Conservation (phyloP, 2,329 filamentous ascomycete genomes). For the Aureobasidium sp. region DNA sequence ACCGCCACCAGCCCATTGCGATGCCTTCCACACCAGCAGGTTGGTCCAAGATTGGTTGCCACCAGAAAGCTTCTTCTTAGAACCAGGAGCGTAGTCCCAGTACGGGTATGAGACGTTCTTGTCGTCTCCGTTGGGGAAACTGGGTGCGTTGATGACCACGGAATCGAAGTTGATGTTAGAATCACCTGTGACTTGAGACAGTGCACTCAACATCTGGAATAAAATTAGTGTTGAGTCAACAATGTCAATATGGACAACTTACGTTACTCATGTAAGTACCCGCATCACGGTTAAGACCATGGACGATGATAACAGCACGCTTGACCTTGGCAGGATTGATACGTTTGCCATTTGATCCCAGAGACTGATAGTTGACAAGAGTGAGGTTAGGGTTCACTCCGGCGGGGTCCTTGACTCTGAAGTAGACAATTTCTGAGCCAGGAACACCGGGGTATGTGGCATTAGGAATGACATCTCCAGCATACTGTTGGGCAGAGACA, state of each 20-base stretch:
- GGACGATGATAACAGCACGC: constrained; percentile 30
- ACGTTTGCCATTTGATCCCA: constrained; percentile 22
- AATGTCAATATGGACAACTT: neutral
- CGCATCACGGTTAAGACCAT: constrained; percentile 28
- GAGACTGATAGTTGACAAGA: constrained; percentile 29
- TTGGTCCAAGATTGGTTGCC: constrained; percentile 23
- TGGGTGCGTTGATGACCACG: constrained; percentile 28
- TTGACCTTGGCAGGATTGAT: constrained; percentile 22
- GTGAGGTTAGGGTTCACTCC: constrained; percentile 23
- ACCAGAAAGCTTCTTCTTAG: constrained; percentile 20
- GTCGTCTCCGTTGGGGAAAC: constrained; percentile 31
- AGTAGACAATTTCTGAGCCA: constrained; percentile 28
- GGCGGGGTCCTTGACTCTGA: constrained; percentile 24
- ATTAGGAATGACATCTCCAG: constrained; percentile 25
- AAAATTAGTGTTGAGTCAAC: neutral
- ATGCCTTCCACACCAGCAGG: constrained; percentile 28
- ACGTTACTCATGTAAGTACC: constrained; percentile 26
- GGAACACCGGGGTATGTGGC: constrained; percentile 24
- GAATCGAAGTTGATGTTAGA: constrained; percentile 24
- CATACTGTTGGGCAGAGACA: constrained; percentile 24
- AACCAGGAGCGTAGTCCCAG: constrained; percentile 18
- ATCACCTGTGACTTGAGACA: constrained; percentile 23
- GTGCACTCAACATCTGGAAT: constrained; percentile 24
- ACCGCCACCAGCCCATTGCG: constrained; percentile 28
- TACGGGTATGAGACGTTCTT: constrained; percentile 29